These are phyloP conservation scores for Grammothele lineata DNA, from an alignment of 768 basidiomycete genomes.

Conservation along the genomic window DNA sequence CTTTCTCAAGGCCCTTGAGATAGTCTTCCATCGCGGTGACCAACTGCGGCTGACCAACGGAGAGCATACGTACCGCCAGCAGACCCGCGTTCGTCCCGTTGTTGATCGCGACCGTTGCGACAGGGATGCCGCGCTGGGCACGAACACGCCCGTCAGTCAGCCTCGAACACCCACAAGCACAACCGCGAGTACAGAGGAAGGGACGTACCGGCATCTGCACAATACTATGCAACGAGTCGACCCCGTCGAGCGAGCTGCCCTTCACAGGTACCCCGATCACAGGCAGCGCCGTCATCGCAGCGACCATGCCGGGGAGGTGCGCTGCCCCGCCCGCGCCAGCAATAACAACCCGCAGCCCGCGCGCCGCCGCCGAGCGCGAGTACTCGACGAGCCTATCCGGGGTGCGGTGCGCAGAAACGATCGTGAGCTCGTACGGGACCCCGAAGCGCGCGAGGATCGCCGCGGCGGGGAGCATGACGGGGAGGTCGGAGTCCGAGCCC, in stretches of 20 bases:
- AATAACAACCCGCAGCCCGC: constrained; percentile 73
- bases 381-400: constrained; percentile 83
- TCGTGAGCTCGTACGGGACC: constrained; percentile 89
- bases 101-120: constrained; percentile 96
- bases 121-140: constrained; percentile 93
- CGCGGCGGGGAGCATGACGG: constrained; percentile 86
- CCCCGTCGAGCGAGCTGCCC: constrained; percentile 88
- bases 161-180: too few relatives aligned
- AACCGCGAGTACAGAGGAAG: background rate
- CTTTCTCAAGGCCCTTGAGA: constrained; percentile 60
- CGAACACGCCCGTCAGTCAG: too few relatives aligned
- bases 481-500: constrained; percentile 98
- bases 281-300: constrained; percentile 86
- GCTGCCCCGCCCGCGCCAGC: constrained; percentile 99
- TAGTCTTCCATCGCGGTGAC: constrained; percentile 69
- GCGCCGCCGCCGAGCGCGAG: constrained; percentile 63
- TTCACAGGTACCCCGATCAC: constrained; percentile 98
- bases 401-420: constrained; percentile 96
- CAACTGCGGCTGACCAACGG: constrained; percentile 64
- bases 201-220: constrained; percentile 95
- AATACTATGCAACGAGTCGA: constrained; percentile 95
- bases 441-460: constrained; percentile 76
- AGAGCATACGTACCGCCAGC: constrained; percentile 87
- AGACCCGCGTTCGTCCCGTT: constrained; percentile 92
- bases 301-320: constrained; percentile 98